phyloP scores from a whole-genome alignment of 495 filamentous ascomycete genomes.

The Neurospora hispaniola region DNA sequence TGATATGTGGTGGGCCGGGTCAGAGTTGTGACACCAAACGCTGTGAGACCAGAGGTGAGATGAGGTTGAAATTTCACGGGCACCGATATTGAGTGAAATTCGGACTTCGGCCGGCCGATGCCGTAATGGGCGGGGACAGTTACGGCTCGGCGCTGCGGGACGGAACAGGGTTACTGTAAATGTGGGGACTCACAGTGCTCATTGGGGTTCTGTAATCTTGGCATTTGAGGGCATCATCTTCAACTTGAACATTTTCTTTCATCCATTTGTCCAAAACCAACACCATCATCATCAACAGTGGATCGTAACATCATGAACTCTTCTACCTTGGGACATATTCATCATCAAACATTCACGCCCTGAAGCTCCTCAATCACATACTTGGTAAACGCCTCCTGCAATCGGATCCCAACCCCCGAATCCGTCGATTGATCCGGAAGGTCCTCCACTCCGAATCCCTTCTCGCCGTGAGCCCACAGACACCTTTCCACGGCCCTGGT shows the following conservation, averaged over 20 bases:
- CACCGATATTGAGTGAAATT: not conserved
- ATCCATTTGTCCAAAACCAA: not conserved
- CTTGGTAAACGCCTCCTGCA: slow-evolving; percentile 23
- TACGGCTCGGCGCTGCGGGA: not conserved
- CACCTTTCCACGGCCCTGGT: slow-evolving; percentile 16
- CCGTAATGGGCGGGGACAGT: not conserved
- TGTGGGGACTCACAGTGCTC: not conserved
- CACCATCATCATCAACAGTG: not conserved
- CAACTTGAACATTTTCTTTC: not conserved
- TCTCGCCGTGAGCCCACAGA: slow-evolving; percentile 21
- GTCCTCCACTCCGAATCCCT: slow-evolving; percentile 20
- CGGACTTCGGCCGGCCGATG: not conserved
- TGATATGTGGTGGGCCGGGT: not conserved
- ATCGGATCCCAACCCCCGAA: slow-evolving; percentile 8
- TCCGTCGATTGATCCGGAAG: slow-evolving; percentile 15
- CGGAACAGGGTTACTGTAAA: not conserved
- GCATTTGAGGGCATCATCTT: not conserved
- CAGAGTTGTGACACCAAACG: not conserved
- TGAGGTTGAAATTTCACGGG: not conserved
- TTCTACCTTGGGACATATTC: not conserved
- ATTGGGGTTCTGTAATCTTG: not conserved
- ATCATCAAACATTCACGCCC: slow-evolving; percentile 7
- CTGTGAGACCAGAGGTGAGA: not conserved
- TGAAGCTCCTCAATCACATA: slow-evolving; percentile 19
- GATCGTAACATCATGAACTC: not conserved